Evolutionary conservation across 2,329 filamentous ascomycete species (phyloP), one percentile per base, ranked within the genome.

Genomic region (Whalleya microplaca): DNA sequence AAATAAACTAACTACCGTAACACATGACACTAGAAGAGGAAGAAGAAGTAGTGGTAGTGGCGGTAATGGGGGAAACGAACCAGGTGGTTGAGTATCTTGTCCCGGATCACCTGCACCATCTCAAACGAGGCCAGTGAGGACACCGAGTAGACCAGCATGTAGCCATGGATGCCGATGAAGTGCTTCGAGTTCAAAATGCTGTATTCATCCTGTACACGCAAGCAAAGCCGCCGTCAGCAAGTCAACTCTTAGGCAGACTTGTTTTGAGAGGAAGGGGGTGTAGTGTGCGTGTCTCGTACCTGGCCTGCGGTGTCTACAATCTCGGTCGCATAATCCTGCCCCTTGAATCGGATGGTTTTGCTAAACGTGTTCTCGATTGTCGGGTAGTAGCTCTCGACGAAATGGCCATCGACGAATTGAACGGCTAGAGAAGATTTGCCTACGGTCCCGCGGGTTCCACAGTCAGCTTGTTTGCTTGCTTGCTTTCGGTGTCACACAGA

Each of bases 341-440:
- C 89, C 76, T 95, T 96, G 75, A 90, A 89, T 68, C 91, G 90
- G 74, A 99, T 96, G 66, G 92, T 88, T 75, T 96, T 96, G 80
- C 90, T 96, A 74, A 99, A 99, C 2, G 94, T 98, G 75, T 98
- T 99, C 76, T 99, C 95, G 70, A 99, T 98, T 41, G 95, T 99
- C 37, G 95, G 95, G 75, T 99, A 99, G 78, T 99, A 99, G 75
- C 91, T 96, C 76, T 99, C 95, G 71, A 99, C 94, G 72, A 99
- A 99, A 78, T 96, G 93, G 61, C 92, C 92, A 73, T 99, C 95
- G 71, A 97, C 94, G 72, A 95, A 98, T 72, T 94, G 94, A 46
- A 98, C 95, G 12, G 95, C 96, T 64, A 99, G 86, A 52, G 94
- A 98, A 20, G 92, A 97, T 82, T 99, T 99, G 76, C 95, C 95